Base-by-base conservation (phyloP, 1,284 basidiomycete genomes). In the Ceratobasidium sp. region DNA sequence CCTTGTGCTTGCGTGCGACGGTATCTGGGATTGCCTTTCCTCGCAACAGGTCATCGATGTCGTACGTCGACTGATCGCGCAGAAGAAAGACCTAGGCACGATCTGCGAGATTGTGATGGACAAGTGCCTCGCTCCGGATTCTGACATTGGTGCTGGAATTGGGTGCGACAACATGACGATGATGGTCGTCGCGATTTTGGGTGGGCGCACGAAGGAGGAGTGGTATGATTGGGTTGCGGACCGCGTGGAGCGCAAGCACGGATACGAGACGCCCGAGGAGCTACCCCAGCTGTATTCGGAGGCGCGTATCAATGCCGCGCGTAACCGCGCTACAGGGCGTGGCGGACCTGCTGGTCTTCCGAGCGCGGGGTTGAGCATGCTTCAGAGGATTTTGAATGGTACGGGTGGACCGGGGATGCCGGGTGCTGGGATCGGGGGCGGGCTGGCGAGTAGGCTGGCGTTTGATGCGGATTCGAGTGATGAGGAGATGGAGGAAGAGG, bases 101-200 rank as follows among this genome's bases (percentile, higher is more conserved):
- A 94, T 98, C 75, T 90, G 91, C 79, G 95, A 98, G 81, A 88
- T 91, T 78, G 89, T 98, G 78, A 98, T 98, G 83, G 93, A 96
- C 76, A 91, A 92, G 76, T 99, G 98, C 80, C 87, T 98, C 57
- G 96, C 98, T 13, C 96, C 96, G 0, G 95, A 98, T 80, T 93
- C 94, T 1, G 92, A 93, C 57, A 93, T 93, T 49, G 95, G 94
- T 54, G 88, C 88, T 52, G 97, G 98, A 18, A 94, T 98, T 75
- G 98, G 98, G 26, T 98, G 96, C 80, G 98, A 99, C 84, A 99
- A 99, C 84, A 99, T 99, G 98, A 99, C 98, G 0, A 86, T 98
- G 70, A 88, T 98, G 77, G 88, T 99, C 73, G 88, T 99, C 59
- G 98, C 95, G 3, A 81, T 99, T 61, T 87, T 98, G 38, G 87